Conservation (phyloP, 2,329 filamentous ascomycete species). For the Claviceps maximensis region DNA sequence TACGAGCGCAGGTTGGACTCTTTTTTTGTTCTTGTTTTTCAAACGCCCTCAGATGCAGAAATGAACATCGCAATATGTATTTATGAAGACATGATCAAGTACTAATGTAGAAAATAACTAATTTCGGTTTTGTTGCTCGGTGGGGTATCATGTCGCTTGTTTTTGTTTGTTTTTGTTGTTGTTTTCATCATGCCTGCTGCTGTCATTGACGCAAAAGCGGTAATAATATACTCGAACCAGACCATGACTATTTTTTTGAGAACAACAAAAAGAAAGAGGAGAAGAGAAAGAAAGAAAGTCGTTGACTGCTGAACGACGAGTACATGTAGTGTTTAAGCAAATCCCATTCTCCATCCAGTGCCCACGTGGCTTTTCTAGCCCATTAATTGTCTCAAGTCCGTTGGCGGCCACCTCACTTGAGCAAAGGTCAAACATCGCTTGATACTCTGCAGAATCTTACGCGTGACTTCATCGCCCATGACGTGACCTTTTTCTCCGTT, state of each 20-base stretch:
- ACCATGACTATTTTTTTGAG: background rate
- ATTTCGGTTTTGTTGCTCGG: background rate
- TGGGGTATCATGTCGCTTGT: background rate
- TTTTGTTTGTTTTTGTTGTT: no score
- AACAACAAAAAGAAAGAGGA: no score
- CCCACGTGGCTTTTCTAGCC: conserved; percentile 29
- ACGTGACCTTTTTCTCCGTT: conserved; percentile 83
- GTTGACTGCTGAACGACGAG: background rate
- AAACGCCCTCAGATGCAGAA: background rate
- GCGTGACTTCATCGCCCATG: conserved; percentile 89
- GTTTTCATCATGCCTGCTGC: background rate
- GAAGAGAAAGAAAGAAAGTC: no score
- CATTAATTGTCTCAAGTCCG: conserved; percentile 90
- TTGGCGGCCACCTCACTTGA: conserved; percentile 89
- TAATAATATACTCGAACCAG: background rate
- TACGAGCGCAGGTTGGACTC: background rate
- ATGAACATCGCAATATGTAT: background rate
- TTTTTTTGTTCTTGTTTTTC: background rate
- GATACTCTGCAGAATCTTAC: conserved; percentile 95
- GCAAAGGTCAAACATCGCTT: conserved; percentile 94
- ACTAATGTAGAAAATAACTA: background rate
- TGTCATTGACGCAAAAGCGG: background rate
- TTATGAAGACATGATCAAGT: background rate
- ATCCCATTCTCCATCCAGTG: background rate
- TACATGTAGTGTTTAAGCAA: background rate